Evolutionary conservation across 2,329 filamentous ascomycete genomes (phyloP), one percentile per base, ranked within the genome.

Genomic region (Escovopsis sp.): DNA sequence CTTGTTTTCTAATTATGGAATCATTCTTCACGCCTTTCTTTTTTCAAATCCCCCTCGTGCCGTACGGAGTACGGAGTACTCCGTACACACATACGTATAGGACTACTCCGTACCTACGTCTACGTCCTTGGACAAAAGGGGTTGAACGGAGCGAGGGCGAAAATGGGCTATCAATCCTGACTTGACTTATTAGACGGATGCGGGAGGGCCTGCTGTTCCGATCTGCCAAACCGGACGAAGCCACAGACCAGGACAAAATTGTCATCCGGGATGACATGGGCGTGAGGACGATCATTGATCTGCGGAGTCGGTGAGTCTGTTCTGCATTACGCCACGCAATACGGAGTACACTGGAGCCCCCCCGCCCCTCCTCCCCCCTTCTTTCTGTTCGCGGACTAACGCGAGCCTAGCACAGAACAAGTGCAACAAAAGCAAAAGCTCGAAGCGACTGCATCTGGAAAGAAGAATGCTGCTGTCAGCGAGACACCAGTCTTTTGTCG

Each of bases 261-360:
- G 63, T 66, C 30, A 68, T 94, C 10, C 60, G 65, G 9, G 61
- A 77, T 7, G 69, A 76, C 30, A 70, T 80, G 50, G 69, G 73
- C 19, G 73, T 94, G 48, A 74, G 70, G 49, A 85, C 78, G 3
- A 73, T 94, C 35, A 72, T 94, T 46, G 87, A 94, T 63, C 66
- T 94, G 10, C 75, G 87, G 43, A 85, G 85, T 47, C 77, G 80
- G 77, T 85, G 69, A 46, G 59, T 42, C 18, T n/a, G 8, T 6
- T 36, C 23, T 32, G 28, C 28, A 9, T 11, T 32, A 5, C 28
- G 28, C 28, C 28, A 32, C 28, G 28, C 28, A 32, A 11, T 9
- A 30, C 6, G 28, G 26, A 30, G 15, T 35, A 15, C 15, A 15
- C 15, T 15, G 15, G 2, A 15, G 15, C 34, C 3, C 33, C 12